A percentile compares a stretch with the other conserved stretches of the same genome.
Conservation (phyloP, 768 basidiomycete genomes). For the Hydnomerulius pinastri region DNA sequence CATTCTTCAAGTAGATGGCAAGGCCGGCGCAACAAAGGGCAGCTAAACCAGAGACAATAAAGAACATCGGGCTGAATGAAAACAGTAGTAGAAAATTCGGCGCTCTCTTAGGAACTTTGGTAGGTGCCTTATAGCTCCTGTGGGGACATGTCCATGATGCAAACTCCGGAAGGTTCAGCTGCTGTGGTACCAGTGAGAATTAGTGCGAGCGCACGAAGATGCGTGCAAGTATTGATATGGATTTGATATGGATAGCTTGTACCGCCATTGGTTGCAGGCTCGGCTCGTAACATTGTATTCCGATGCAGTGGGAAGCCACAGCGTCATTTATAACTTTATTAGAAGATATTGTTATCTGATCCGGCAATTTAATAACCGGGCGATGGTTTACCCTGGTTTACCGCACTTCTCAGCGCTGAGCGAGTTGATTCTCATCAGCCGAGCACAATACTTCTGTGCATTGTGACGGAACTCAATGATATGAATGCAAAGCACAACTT, state of each 20-base stretch:
- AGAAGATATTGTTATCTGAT: background rate
- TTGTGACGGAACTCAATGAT: background rate
- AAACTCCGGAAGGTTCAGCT: background rate
- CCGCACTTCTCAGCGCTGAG: background rate
- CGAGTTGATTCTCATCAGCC: background rate
- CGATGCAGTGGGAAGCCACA: background rate
- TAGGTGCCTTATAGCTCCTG: background rate
- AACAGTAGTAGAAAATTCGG: background rate
- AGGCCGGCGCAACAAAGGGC: background rate
- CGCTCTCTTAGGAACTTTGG: too few relatives aligned
- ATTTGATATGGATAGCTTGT: background rate
- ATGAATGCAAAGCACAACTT: background rate
- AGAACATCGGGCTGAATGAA: background rate
- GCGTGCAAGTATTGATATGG: background rate
- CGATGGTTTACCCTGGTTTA: too few relatives aligned
- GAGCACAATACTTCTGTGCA: background rate
- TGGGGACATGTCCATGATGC: background rate
- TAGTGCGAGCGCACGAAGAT: background rate
- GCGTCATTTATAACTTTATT: background rate
- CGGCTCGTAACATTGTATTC: background rate
- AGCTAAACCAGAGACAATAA: background rate
- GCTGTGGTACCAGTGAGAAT: background rate
- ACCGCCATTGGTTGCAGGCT: background rate
- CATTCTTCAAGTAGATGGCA: background rate
- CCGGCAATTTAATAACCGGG: background rate